Conservation (phyloP, 257 asterid species). For the Rehmannia glutinosa region DNA sequence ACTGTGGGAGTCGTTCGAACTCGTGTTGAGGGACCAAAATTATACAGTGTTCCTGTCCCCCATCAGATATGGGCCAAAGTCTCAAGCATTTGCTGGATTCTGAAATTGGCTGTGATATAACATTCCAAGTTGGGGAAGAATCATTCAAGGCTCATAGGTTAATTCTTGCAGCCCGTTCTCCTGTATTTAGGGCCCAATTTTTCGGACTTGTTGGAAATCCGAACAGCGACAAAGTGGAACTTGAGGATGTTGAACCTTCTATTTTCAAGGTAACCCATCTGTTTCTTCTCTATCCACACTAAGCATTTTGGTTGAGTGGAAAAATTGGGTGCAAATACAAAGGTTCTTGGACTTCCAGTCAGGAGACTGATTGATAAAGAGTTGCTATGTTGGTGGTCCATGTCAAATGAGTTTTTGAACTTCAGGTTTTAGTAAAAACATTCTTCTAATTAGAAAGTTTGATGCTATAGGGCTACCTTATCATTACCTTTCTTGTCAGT, state of each 20-base stretch:
- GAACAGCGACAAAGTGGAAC: constrained; percentile 45
- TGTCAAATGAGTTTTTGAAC: constrained; percentile 8
- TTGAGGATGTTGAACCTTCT: constrained; percentile 81
- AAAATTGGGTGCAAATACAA: background rate
- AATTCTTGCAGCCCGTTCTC: constrained; percentile 94
- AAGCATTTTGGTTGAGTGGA: background rate
- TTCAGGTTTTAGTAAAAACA: background rate
- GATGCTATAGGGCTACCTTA: background rate
- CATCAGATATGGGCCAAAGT: constrained; percentile 84
- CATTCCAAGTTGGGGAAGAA: constrained; percentile 75
- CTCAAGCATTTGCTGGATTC: constrained; percentile 61
- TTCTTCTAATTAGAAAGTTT: background rate
- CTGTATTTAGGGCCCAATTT: constrained; percentile 91
- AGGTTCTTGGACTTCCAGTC: background rate
- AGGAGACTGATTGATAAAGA: background rate
- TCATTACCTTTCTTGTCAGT: background rate
- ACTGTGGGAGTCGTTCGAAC: constrained; percentile 94
- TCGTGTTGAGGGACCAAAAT: constrained; percentile 82
- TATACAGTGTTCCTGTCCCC: constrained; percentile 53
- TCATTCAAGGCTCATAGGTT: constrained; percentile 80
- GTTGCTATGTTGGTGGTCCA: constrained; percentile 5
- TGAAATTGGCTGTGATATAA: constrained; percentile 69
- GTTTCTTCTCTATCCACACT: constrained; percentile 10
- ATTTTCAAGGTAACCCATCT: constrained; percentile 59
- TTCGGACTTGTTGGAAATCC: constrained; percentile 82